Evolutionary conservation across 345 rosid species (phyloP).

Genomic region (Sisymbrium irio): DNA sequence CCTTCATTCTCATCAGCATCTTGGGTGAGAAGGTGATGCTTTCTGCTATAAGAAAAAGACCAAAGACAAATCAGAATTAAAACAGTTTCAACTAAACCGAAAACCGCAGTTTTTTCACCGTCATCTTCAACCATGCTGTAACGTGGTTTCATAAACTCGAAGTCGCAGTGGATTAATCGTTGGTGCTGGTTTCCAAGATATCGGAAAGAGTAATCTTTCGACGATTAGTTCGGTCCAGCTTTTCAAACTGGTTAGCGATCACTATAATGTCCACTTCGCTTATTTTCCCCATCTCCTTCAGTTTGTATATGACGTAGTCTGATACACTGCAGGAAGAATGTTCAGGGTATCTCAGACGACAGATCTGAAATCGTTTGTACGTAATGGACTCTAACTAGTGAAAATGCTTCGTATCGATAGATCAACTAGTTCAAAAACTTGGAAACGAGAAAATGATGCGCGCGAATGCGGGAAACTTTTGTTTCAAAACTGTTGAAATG

Average conservation of each 20-base stretch:
- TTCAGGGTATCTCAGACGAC: not conserved
- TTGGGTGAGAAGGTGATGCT: not conserved
- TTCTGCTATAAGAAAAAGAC: no score
- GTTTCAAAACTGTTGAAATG: no score
- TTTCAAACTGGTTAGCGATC: slow-evolving; percentile 57
- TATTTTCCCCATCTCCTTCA: slow-evolving; percentile 71
- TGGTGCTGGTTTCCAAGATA: slow-evolving; percentile 46
- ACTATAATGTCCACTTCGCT: slow-evolving; percentile 57
- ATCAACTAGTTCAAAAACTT: no score
- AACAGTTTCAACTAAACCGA: not conserved
- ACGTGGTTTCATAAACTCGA: slow-evolving; percentile 8
- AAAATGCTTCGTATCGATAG: no score
- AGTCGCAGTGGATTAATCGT: slow-evolving; percentile 2
- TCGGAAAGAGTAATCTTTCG: slow-evolving; percentile 78
- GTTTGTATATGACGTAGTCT: slow-evolving; percentile 77
- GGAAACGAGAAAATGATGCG: no score
- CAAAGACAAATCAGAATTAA: not conserved
- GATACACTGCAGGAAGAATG: slow-evolving; percentile 45
- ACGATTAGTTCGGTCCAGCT: slow-evolving; percentile 60
- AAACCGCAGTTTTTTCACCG: not conserved
- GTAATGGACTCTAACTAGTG: no score
- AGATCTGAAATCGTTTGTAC: no score
- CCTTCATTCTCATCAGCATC: not conserved
- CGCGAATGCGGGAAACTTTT: no score
- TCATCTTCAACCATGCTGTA: not conserved